Evolutionary conservation across 1,139 yeast genomes (phyloP), one percentile per base, ranked within the genome.

Genomic region (Entelexis paramagnoliae): DNA sequence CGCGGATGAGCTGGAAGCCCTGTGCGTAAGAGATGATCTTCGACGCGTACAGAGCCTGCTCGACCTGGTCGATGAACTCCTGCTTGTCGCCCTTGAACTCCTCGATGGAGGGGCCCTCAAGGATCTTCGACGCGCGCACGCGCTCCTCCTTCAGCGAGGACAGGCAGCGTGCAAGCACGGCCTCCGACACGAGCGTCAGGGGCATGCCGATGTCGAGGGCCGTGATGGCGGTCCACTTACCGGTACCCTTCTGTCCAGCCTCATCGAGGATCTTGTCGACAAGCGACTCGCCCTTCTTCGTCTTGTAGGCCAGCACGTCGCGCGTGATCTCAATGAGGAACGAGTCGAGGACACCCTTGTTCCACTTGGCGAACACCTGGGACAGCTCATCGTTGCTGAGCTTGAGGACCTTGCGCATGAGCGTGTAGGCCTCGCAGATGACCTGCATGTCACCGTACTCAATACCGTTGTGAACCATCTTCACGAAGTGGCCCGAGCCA

Each of bases 401-500:
- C 61, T 88, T 87, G 71, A 95, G 95, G 64, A 86, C 82, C 72
- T 96, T 82, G 80, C 87, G 89, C 83, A 91, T 76, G 69, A 91
- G 75, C 71, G 89, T 96, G 74, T 91, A 91, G 61, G 96, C 96
- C 76, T 91, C 98, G 73, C 91, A 81, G 70, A 91, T 91, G 78
- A 91, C 80, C 76, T 91, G 98, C 98, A 91, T 91, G 74, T 91
- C 98, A 80, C 98, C 98, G 72, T 91, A 91, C 75, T 91, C 98
- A 66, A 91, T 91, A 84, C 98, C 98, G 71, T 91, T 91, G 80
- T 91, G 98, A 63, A 91, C 97, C 98, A 91, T 91, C 79, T 91
- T 91, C 69, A 91, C 97, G 75, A 84, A 91, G 76, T 91, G 98
- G 68, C 98, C 98, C 51, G 97, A 81, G 72, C 98, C 98, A 55